Percentiles rank a stretch among this genome's conserved stretches.
Evolutionary conservation across 257 asterid genomes (phyloP).

Genomic region (Solanum boliviense): DNA sequence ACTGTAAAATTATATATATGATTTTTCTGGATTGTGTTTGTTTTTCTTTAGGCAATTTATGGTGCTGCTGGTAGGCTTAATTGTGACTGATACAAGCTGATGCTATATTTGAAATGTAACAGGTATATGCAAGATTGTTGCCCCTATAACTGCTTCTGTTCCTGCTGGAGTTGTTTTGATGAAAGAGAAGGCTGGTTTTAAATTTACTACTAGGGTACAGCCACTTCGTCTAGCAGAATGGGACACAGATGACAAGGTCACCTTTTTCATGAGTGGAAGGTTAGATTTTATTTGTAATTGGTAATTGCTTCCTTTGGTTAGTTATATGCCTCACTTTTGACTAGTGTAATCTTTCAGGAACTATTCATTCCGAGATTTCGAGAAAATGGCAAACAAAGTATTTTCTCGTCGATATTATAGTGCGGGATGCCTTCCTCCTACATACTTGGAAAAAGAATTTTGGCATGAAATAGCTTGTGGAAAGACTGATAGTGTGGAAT

Average conservation of each 20-base stretch:
- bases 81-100: conserved; percentile 2
- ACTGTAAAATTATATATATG: not conserved
- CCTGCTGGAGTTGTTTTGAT: conserved; percentile 93
- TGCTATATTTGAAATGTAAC: conserved; percentile 12
- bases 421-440: conserved; percentile 85
- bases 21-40: not conserved
- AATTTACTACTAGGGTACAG: conserved; percentile 94
- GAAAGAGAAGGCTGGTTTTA: conserved; percentile 84
- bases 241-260: conserved; percentile 81
- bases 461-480: conserved; percentile 98
- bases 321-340: conserved; percentile 15
- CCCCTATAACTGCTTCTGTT: conserved; percentile 85
- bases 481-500: conserved; percentile 95
- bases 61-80: not conserved
- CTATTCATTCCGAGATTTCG: conserved; percentile 91
- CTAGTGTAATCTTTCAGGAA: conserved; percentile 47
- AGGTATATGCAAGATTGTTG: conserved; percentile 95
- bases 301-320: not conserved
- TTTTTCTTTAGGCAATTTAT: not conserved
- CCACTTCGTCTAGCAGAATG: conserved; percentile 97
- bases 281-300: conserved; percentile 14
- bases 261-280: conserved; percentile 97
- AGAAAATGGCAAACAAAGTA: conserved; percentile 98
- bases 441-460: conserved; percentile 90
- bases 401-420: conserved; percentile 84